Evolutionary conservation across 306 rosid species (phyloP), one percentile per base, ranked within the genome.

Genomic region (Corylus avellana): DNA sequence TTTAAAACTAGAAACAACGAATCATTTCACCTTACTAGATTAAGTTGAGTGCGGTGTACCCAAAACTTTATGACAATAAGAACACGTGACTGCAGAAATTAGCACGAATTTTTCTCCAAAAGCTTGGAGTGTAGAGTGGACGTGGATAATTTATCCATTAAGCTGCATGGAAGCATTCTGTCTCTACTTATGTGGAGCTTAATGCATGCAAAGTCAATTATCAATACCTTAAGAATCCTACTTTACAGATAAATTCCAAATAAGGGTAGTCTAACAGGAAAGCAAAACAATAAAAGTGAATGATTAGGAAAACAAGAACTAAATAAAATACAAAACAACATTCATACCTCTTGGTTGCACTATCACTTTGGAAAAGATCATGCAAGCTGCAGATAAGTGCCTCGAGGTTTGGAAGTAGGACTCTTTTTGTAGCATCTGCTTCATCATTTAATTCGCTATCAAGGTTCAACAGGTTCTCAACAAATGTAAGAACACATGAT

Each of bases 381-480:
- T 90, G 91, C 90, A 95, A 72, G 91, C 88, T 89, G 80, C 72
- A 70, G 44, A 90, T 62, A 62, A 95, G 96, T 64, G 89, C 87
- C 78, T 88, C 84, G 51, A 95, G 79, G 84, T 95, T 89, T 37
- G 87, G 82, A 73, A 73, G 90, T 78, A 92, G 73, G 77, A 94
- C 80, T 79, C 82, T 80, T 61, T 67, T 84, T 54, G 71, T 84
- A 17, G 83, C 75, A 86, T 53, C 78, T 82, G 85, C 94, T 77
- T 87, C 87, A 72, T 64, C 79, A 80, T 86, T 88, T 79, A 81
- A 88, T 75, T 87, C 96, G 77, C 78, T 70, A 80, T 88, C 94
- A 80, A 86, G 90, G 84, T 73, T 89, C 81, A 95, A 86, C 50
- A 95, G 81, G 92, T 92, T 95, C 72, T 90, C 94, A 54, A 90